Conservation (phyloP, 2,329 filamentous ascomycete species). For the Trichoderma sp. region DNA sequence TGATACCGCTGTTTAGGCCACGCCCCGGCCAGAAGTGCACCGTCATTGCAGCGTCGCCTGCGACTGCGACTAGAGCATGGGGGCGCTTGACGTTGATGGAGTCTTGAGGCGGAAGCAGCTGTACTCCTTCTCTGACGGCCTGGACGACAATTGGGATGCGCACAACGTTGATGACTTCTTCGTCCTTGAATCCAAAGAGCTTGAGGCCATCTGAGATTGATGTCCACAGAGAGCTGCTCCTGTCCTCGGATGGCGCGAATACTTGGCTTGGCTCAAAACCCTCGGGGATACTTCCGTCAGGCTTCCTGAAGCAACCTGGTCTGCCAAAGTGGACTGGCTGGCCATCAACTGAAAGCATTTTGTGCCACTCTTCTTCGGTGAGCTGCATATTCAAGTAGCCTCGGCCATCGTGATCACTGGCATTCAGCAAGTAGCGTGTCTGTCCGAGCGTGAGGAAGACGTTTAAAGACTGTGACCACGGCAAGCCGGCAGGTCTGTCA, state of each 20-base stretch:
- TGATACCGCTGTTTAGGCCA: slow-evolving; percentile 45
- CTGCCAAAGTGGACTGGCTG: slow-evolving; percentile 41
- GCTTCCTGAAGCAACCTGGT: slow-evolving; percentile 39
- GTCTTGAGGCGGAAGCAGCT: slow-evolving; percentile 37
- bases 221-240: slow-evolving; percentile 39
- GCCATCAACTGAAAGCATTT: slow-evolving; percentile 41
- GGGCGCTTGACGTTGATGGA: slow-evolving; percentile 36
- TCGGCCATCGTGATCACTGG: slow-evolving; percentile 41
- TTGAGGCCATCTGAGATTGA: slow-evolving; percentile 43
- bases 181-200: slow-evolving; percentile 44
- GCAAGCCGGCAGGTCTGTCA: slow-evolving; percentile 40
- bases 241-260: slow-evolving; percentile 41
- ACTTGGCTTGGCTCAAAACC: slow-evolving; percentile 40
- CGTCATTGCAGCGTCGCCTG: slow-evolving; percentile 44
- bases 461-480: slow-evolving; percentile 43
- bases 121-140: slow-evolving; percentile 41
- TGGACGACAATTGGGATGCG: slow-evolving; percentile 44
- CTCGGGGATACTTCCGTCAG: slow-evolving; percentile 38
- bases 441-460: slow-evolving; percentile 45
- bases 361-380: slow-evolving; percentile 43
- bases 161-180: slow-evolving; percentile 43
- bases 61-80: slow-evolving; percentile 42
- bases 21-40: slow-evolving; percentile 46
- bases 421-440: slow-evolving; percentile 44
- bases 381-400: slow-evolving; percentile 46